Conservation (phyloP, 306 rosid species). For the Psophocarpus tetragonolobus region DNA sequence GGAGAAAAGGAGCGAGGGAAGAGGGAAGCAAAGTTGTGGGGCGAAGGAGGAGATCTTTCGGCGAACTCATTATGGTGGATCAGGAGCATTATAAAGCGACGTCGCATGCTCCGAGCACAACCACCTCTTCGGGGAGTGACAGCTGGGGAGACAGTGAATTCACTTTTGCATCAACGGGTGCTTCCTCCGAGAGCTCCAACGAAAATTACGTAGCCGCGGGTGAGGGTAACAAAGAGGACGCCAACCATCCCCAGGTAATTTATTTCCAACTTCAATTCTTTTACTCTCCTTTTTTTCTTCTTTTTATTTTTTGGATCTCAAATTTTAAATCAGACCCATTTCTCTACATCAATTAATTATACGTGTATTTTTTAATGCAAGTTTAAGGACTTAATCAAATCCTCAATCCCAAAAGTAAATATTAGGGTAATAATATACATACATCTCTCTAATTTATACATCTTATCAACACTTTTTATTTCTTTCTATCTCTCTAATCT, state of each 20-base stretch:
- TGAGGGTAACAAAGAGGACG: not conserved
- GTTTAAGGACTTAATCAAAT: too few species aligned
- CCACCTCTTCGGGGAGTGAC: constrained; percentile 26
- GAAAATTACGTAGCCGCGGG: not conserved
- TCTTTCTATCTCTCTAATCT: too few species aligned
- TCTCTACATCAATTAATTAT: too few species aligned
- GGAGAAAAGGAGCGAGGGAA: constrained; percentile 44
- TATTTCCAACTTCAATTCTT: not conserved
- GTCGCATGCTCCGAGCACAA: not conserved
- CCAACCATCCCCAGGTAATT: constrained; percentile 15
- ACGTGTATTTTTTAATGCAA: too few species aligned
- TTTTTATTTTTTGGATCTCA: too few species aligned
- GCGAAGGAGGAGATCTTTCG: constrained; percentile 31
- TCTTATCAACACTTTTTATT: too few species aligned
- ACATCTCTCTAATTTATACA: too few species aligned
- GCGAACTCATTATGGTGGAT: constrained; percentile 35
- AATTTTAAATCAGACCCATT: too few species aligned
- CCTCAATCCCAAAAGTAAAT: too few species aligned
- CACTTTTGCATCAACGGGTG: constrained; percentile 26
- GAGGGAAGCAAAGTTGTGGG: not conserved
- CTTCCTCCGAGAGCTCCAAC: constrained; percentile 4
- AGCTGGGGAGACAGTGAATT: constrained; percentile 74
- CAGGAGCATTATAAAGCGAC: constrained; percentile 8
- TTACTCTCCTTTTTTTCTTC: not conserved
- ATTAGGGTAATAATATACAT: too few species aligned